Base-by-base conservation (phyloP, 306 rosid species). In the Quercus bicolor region DNA sequence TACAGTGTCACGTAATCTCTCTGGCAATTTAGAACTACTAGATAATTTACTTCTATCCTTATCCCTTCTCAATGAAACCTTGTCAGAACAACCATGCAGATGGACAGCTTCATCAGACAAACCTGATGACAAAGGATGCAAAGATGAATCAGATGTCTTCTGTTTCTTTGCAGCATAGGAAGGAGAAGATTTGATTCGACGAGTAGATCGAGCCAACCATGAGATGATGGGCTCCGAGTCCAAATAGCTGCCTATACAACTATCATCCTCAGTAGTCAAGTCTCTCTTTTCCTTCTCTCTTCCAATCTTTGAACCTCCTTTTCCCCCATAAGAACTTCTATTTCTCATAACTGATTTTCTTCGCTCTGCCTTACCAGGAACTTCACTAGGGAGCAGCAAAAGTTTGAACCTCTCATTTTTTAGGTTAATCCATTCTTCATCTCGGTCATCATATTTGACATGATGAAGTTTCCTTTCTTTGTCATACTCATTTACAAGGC, bases 161-260 rank as follows among this genome's bases (percentile, higher is more conserved):
- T 91, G 98, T 77, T 88, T 91, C 85, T 96, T 96, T 56, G 76
- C 65, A 53, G 87, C 85, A 81, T 77, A 75, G 48, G 85, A 85
- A 24, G 92, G 77, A 73, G 83, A 77, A 45, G 97, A 84, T 83
- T 89, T 93, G 71, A 72, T 74, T 81, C 93, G 88, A 73, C 75
- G 75, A 56, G 91, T 86, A 66, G 98, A 85, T 79, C 92, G 88
- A 20, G 88, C 83, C 89, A 96, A 76, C 99, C 99, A 96, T 55
- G 99, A 89, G 79, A 90, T 93, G 79, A 96, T 96, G 70, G 99
- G 99, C 83, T 93, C 96, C 0, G 99, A 88, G 75, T 95, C 99
- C 91, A 88, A 84, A 81, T 59, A 81, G 86, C 84, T 89, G 78
- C 84, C 97, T 62, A 77, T 72, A 52, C 83, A 82, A 77, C 85